Evolutionary conservation across 306 rosid species (phyloP).

Genomic region (Luffa aegyptiaca): DNA sequence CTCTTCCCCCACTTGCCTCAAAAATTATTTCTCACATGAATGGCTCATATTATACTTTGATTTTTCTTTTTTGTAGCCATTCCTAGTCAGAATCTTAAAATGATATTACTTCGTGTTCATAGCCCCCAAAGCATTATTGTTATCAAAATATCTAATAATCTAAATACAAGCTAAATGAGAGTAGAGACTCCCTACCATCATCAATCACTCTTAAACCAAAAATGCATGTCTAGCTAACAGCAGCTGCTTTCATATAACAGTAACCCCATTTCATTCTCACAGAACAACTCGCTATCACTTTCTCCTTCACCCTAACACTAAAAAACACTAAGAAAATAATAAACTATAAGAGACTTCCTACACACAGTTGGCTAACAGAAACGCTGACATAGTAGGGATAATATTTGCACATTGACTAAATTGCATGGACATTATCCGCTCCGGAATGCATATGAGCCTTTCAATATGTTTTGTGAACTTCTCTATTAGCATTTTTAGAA

Average conservation of each 20-base stretch:
- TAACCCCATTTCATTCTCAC: background rate
- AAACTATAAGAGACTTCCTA: background rate
- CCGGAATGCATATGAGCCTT: background rate
- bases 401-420: background rate
- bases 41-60: background rate
- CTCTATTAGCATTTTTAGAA: background rate
- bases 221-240: background rate
- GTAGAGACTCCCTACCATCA: background rate
- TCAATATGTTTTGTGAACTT: background rate
- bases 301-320: background rate
- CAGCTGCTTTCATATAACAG: background rate
- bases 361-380: background rate
- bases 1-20: background rate
- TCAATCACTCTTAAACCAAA: background rate
- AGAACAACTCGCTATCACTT: background rate
- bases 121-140: background rate
- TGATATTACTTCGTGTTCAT: background rate
- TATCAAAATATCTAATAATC: background rate
- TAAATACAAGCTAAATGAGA: background rate
- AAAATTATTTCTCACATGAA: background rate
- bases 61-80: background rate
- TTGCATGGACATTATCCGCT: background rate
- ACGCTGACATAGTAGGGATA: background rate
- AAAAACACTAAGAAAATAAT: background rate
- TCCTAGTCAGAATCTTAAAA: background rate